Evolutionary conservation across 371 early-diverging fungal genomes (phyloP).

Genomic region (Mucor piriformis): DNA sequence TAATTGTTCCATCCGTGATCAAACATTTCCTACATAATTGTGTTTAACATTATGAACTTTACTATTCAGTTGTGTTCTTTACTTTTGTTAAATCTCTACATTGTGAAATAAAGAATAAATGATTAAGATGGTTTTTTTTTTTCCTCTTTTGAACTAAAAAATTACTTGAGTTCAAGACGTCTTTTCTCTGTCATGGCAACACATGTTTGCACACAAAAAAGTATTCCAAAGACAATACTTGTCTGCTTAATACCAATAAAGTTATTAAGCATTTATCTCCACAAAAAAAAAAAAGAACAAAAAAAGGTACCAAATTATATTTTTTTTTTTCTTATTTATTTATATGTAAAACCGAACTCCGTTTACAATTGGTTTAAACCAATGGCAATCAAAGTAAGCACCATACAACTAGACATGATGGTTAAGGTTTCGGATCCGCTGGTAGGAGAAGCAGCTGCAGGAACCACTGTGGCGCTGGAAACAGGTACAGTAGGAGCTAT

Average conservation of each 20-base stretch:
- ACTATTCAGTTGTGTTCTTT: not conserved
- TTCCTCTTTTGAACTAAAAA: not conserved
- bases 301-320: not conserved
- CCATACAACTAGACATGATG: not conserved
- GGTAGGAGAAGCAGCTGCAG: conserved; percentile 1
- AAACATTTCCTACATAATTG: conserved; percentile 74
- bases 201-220: not conserved
- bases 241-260: conserved; percentile 5
- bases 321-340: not conserved
- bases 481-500: not conserved
- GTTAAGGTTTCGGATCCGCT: not conserved
- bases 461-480: not conserved
- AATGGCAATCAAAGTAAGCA: not conserved
- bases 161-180: conserved; percentile 25
- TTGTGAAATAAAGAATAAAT: not conserved
- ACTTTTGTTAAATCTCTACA: conserved; percentile 39
- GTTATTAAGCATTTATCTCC: conserved; percentile 1
- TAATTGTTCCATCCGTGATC: conserved; percentile 86
- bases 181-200: conserved; percentile 16
- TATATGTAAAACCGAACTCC: not conserved
- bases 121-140: not conserved
- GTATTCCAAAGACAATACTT: not conserved
- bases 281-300: not conserved
- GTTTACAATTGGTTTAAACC: not conserved
- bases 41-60: not conserved